Percentiles rank a stretch among this genome's conserved stretches.
These are phyloP conservation scores for Entamoeba moshkovskii DNA, from an alignment of 208 protist species.

Conservation along the genomic window DNA sequence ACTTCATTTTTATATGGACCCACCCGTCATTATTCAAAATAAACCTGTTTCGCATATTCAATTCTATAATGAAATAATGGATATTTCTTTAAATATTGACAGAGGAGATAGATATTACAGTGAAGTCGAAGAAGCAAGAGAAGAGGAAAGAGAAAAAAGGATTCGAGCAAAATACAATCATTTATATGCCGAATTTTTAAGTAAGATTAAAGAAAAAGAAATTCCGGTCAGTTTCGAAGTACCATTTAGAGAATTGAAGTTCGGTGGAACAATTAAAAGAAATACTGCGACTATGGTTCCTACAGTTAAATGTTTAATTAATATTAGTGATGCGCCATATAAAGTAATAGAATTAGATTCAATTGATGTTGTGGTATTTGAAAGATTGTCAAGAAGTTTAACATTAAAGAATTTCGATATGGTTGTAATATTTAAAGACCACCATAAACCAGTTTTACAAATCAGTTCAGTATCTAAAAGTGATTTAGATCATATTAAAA, in stretches of 20 bases:
- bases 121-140: not conserved
- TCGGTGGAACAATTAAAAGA: not conserved
- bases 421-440: not conserved
- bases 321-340: not conserved
- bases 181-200: not conserved
- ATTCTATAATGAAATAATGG: slow-evolving; percentile 2
- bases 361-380: not conserved
- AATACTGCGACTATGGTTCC: not conserved
- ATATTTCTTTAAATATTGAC: not conserved
- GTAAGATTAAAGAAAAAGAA: not conserved
- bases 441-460: not conserved
- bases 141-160: not conserved
- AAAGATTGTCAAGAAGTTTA: not conserved
- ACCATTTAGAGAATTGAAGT: not conserved
- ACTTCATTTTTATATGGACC: not conserved
- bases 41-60: not conserved
- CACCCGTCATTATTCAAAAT: not conserved
- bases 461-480: not conserved
- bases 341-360: not conserved
- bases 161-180: not conserved
- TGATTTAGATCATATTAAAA: not conserved
- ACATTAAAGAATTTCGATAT: not conserved
- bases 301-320: not conserved
- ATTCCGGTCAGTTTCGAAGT: not conserved
- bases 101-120: not conserved